Evolutionary conservation across 768 basidiomycete species (phyloP).

Genomic region (Tephrocybe rancida): DNA sequence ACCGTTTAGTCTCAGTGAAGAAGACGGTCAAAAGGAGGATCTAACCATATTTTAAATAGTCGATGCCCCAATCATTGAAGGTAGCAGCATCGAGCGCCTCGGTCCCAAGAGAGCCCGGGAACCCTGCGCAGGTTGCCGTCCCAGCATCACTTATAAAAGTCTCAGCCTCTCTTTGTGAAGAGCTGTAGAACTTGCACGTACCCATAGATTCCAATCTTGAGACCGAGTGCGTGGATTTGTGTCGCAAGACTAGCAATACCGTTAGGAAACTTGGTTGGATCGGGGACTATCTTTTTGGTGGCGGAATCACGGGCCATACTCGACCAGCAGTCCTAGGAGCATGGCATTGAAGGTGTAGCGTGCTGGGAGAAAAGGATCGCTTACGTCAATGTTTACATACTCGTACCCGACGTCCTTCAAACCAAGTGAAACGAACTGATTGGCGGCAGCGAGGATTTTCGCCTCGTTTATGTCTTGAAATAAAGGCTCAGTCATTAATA

Average conservation of each 20-base stretch:
- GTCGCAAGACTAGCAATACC: conserved; percentile 48
- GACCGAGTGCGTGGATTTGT: conserved; percentile 46
- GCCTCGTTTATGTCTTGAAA: conserved; percentile 43
- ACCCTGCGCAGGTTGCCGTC: conserved; percentile 53
- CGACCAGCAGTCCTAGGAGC: conserved; percentile 53
- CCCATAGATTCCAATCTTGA: conserved; percentile 58
- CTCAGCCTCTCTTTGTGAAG: neutral
- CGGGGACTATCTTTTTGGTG: conserved; percentile 46
- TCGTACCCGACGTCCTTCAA: conserved; percentile 50
- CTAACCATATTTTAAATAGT: conserved; percentile 58
- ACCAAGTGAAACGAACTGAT: conserved; percentile 46
- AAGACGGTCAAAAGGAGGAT: neutral
- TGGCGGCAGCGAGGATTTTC: conserved; percentile 48
- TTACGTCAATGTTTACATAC: conserved; percentile 55
- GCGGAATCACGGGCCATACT: conserved; percentile 38
- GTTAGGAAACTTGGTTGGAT: conserved; percentile 54
- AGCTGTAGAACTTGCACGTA: conserved; percentile 10
- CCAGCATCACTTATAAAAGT: conserved; percentile 47
- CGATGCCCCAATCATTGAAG: conserved; percentile 55
- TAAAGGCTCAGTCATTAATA: no score
- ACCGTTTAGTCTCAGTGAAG: neutral
- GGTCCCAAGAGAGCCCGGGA: conserved; percentile 54
- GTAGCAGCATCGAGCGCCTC: conserved; percentile 54
- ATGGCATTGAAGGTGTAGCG: neutral
- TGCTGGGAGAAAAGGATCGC: conserved; percentile 9